phyloP scores from a whole-genome alignment of 176 grass and related monocot genomes.

The Ampelocalamus luodianensis region DNA sequence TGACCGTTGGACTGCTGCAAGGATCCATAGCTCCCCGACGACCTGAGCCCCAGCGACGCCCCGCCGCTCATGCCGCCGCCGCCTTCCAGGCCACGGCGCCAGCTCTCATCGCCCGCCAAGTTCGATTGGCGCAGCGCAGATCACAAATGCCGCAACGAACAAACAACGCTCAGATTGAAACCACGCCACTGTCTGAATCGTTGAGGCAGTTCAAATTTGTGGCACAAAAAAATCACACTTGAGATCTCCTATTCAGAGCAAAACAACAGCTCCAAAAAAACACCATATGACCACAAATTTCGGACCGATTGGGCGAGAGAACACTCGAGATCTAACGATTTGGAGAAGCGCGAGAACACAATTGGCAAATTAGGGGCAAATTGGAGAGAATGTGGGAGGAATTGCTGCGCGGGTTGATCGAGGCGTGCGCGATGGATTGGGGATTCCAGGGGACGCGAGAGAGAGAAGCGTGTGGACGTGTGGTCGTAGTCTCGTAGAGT shows the following conservation, averaged over 20 bases:
- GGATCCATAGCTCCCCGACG: slow-evolving; percentile 90
- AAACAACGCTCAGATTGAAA: slow-evolving; percentile 13
- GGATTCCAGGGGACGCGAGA: background rate
- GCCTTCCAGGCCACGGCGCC: slow-evolving; percentile 40
- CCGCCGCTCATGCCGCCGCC: slow-evolving; percentile 70
- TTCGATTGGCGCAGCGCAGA: slow-evolving; percentile 15
- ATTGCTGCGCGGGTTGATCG: slow-evolving; percentile 11
- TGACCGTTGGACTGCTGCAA: slow-evolving; percentile 66
- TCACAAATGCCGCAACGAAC: slow-evolving; percentile 35
- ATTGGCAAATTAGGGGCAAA: background rate
- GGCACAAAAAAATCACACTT: background rate
- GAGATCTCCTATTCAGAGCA: slow-evolving; percentile 20
- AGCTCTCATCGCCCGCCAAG: slow-evolving; percentile 41
- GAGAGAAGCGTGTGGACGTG: background rate
- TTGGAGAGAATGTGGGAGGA: background rate
- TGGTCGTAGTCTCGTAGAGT: background rate
- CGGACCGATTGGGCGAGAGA: background rate
- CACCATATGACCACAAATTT: slow-evolving; percentile 1
- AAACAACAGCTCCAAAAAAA: background rate
- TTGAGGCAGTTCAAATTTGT: background rate
- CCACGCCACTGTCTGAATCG: background rate
- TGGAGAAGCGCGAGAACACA: background rate
- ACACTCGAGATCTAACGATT: slow-evolving; percentile 15
- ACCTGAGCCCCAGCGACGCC: slow-evolving; percentile 84
- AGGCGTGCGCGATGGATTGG: slow-evolving; percentile 11